A percentile compares a stretch with the other conserved stretches of the same genome.
phyloP scores from a whole-genome alignment of 148 eudicot species.

The Salicornia ramosissima region DNA sequence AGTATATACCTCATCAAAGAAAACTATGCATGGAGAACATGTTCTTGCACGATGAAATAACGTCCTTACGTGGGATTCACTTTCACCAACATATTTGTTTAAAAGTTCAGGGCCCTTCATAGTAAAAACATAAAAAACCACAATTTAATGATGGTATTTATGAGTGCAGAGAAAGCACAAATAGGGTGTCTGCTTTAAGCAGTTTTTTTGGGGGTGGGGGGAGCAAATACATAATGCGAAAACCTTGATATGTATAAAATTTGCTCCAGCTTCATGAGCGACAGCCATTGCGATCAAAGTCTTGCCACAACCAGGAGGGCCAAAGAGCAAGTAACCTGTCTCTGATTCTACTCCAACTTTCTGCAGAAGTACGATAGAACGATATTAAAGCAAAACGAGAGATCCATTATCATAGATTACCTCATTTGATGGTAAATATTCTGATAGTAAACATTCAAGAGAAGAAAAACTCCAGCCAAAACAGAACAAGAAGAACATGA shows the following conservation, averaged over 20 bases:
- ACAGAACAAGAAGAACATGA: not conserved
- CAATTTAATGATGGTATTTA: not conserved
- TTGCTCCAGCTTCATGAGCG: slow-evolving; percentile 74
- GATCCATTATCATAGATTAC: not conserved
- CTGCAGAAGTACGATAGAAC: slow-evolving; percentile 22
- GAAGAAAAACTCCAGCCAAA: not conserved
- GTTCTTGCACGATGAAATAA: slow-evolving; percentile 70
- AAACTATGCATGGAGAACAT: slow-evolving; percentile 74
- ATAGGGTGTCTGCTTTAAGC: not conserved
- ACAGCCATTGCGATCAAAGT: slow-evolving; percentile 83
- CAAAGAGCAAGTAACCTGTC: slow-evolving; percentile 69
- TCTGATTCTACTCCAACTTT: slow-evolving; percentile 50
- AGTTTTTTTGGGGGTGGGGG: not conserved
- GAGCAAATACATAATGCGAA: not conserved
- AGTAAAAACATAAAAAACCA: not conserved
- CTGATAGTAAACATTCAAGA: not conserved
- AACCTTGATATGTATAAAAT: slow-evolving; percentile 73
- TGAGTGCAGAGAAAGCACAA: not conserved
- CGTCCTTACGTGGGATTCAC: too few species aligned
- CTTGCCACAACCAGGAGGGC: slow-evolving; percentile 87
- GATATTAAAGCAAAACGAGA: not conserved
- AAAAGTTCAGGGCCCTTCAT: slow-evolving; percentile 69
- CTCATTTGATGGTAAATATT: not conserved
- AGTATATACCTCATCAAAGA: slow-evolving; percentile 68
- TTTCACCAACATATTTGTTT: too few species aligned